Percentiles rank a stretch among this genome's conserved stretches.
These are phyloP conservation scores for Jaltomata sinuosa DNA, from an alignment of 257 asterid genomes.

Conservation along the genomic window DNA sequence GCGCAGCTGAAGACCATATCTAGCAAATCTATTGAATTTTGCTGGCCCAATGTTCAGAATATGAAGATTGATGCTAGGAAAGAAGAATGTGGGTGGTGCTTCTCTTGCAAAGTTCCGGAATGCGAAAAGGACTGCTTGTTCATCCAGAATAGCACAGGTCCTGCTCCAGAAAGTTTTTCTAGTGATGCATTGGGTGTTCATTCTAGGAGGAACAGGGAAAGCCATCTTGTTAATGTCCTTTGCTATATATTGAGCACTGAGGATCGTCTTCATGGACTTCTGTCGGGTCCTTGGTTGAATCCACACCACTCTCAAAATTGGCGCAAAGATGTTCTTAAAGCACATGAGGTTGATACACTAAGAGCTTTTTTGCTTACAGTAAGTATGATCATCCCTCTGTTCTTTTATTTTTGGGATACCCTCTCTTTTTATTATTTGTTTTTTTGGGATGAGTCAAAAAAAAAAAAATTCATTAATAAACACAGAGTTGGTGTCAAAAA, in stretches of 20 bases:
- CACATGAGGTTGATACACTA: slow-evolving; percentile 30
- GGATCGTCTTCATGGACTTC: slow-evolving; percentile 81
- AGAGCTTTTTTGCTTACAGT: slow-evolving; percentile 60
- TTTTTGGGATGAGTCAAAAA: background rate
- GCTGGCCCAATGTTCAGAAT: slow-evolving; percentile 53
- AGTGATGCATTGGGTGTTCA: slow-evolving; percentile 44
- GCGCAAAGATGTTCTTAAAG: slow-evolving; percentile 50
- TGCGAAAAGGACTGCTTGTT: slow-evolving; percentile 67
- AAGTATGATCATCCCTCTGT: slow-evolving; percentile 5
- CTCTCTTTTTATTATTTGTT: background rate
- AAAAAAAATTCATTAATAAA: background rate
- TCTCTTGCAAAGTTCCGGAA: slow-evolving; percentile 63
- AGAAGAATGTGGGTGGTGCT: slow-evolving; percentile 97
- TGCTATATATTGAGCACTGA: slow-evolving; percentile 66
- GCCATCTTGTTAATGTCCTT: slow-evolving; percentile 69
- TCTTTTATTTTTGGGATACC: background rate
- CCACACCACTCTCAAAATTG: slow-evolving; percentile 59
- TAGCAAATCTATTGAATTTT: slow-evolving; percentile 43
- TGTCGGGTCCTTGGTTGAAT: slow-evolving; percentile 88
- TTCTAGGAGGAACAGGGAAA: slow-evolving; percentile 27
- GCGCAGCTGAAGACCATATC: slow-evolving; percentile 66
- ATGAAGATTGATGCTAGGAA: slow-evolving; percentile 30
- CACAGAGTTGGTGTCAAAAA: background rate
- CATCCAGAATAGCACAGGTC: slow-evolving; percentile 34
- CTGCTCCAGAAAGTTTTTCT: slow-evolving; percentile 42